Conservation (phyloP, 2,329 filamentous ascomycete genomes). For the Hortaea werneckii region DNA sequence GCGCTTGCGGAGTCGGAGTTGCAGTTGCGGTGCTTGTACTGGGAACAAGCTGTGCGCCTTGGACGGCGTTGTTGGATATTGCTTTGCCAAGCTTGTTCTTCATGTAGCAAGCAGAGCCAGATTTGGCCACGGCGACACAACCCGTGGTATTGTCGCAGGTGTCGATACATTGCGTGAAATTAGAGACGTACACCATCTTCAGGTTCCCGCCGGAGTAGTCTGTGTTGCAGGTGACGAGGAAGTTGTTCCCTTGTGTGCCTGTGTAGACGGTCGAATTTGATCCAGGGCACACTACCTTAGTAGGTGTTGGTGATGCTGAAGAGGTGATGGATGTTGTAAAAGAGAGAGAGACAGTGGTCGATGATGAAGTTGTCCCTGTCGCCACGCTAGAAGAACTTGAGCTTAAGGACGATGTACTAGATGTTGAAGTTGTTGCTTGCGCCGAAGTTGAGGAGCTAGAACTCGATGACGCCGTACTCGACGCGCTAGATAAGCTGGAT, state of each 20-base stretch:
- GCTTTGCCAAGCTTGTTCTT: slow-evolving; percentile 17
- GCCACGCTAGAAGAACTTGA: not conserved
- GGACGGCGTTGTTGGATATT: slow-evolving; percentile 6
- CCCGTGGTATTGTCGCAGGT: slow-evolving; percentile 15
- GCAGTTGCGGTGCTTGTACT: not conserved
- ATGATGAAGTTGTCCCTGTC: not conserved
- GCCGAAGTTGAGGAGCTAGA: not conserved
- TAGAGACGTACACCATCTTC: slow-evolving; percentile 8
- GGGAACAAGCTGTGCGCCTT: slow-evolving; percentile 17
- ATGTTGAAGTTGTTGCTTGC: not conserved
- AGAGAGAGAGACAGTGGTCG: not conserved
- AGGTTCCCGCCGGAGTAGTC: slow-evolving; percentile 20
- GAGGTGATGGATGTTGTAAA: slow-evolving; percentile 1
- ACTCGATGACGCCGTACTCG: not conserved
- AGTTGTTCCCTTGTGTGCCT: slow-evolving; percentile 6
- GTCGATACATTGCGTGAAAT: slow-evolving; percentile 17
- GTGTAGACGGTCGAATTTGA: slow-evolving; percentile 10
- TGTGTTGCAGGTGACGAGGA: slow-evolving; percentile 16
- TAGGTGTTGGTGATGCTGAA: not conserved
- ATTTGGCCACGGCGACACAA: slow-evolving; percentile 21
- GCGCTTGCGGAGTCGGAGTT: not conserved
- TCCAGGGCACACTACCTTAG: slow-evolving; percentile 10
- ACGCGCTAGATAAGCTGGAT: not conserved
- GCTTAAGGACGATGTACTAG: not conserved
- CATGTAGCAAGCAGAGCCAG: slow-evolving; percentile 21